Evolutionary conservation across 2,329 filamentous ascomycete species (phyloP).

Genomic region (Cytospora leucostoma): DNA sequence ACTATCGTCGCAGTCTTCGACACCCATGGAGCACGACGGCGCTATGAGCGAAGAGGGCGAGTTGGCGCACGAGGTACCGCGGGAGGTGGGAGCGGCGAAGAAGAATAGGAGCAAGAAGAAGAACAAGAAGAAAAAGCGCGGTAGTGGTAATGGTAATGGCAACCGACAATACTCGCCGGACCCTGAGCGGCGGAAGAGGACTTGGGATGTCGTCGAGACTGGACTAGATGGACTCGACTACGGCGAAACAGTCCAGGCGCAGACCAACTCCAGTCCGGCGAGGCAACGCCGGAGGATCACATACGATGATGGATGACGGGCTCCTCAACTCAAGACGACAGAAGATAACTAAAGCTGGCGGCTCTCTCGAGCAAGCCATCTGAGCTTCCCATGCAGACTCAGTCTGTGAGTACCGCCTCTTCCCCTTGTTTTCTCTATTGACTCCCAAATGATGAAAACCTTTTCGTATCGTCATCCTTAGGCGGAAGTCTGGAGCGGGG

Average conservation of each 20-base stretch:
- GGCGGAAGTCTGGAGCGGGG: slow-evolving; percentile 62
- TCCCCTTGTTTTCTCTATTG: slow-evolving; percentile 1
- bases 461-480: slow-evolving; percentile 94
- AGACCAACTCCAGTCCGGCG: slow-evolving; percentile 32
- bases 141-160: slow-evolving; percentile 43
- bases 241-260: slow-evolving; percentile 45
- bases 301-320: slow-evolving; percentile 45
- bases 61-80: slow-evolving; percentile 31
- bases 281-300: slow-evolving; percentile 48
- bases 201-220: slow-evolving; percentile 66
- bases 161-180: slow-evolving; percentile 50
- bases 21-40: slow-evolving; percentile 10
- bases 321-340: slow-evolving; percentile 6
- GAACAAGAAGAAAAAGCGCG: slow-evolving; percentile 41
- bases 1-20: slow-evolving; percentile 6
- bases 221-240: slow-evolving; percentile 64
- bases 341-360: neutral
- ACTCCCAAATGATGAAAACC: slow-evolving; percentile 73
- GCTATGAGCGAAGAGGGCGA: slow-evolving; percentile 30
- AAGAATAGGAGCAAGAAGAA: slow-evolving; percentile 36
- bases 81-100: slow-evolving; percentile 33
- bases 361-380: neutral
- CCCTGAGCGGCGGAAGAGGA: slow-evolving; percentile 65
- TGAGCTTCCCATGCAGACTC: neutral
- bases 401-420: slow-evolving; percentile 16